These are phyloP conservation scores for Schoenoplectus triqueter DNA, from an alignment of 202 grass and related monocot species.

Conservation along the genomic window DNA sequence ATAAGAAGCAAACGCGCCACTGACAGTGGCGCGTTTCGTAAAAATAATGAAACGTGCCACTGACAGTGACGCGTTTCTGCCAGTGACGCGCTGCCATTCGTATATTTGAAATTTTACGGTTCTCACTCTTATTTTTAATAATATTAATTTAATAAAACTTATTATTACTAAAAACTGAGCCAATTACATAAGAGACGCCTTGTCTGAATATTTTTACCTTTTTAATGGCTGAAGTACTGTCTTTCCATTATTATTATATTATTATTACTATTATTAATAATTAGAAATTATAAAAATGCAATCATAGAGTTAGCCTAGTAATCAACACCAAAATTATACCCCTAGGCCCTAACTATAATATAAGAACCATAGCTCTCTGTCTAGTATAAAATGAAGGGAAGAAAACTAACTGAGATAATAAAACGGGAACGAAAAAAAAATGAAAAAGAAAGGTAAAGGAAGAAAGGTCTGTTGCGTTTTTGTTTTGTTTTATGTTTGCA, in stretches of 20 bases:
- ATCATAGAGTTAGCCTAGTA: neutral
- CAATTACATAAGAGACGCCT: neutral
- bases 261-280: too few relatives aligned
- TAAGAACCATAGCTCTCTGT: neutral
- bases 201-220: neutral
- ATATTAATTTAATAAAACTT: too few relatives aligned
- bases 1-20: too few relatives aligned
- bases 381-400: neutral
- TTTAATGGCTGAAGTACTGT: neutral
- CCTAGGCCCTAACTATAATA: neutral
- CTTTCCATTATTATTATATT: too few relatives aligned
- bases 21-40: too few relatives aligned
- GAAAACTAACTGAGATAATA: neutral
- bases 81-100: too few relatives aligned
- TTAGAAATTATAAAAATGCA: neutral
- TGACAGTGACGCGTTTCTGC: too few relatives aligned
- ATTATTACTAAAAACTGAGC: too few relatives aligned
- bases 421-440: neutral
- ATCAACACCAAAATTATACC: neutral
- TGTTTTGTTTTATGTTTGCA: neutral
- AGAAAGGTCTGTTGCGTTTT: neutral
- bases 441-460: neutral
- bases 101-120: too few relatives aligned
- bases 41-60: too few relatives aligned
- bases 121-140: too few relatives aligned